phyloP scores from a whole-genome alignment of 352 stramenopile genomes.

The Phytopythium helicoides region DNA sequence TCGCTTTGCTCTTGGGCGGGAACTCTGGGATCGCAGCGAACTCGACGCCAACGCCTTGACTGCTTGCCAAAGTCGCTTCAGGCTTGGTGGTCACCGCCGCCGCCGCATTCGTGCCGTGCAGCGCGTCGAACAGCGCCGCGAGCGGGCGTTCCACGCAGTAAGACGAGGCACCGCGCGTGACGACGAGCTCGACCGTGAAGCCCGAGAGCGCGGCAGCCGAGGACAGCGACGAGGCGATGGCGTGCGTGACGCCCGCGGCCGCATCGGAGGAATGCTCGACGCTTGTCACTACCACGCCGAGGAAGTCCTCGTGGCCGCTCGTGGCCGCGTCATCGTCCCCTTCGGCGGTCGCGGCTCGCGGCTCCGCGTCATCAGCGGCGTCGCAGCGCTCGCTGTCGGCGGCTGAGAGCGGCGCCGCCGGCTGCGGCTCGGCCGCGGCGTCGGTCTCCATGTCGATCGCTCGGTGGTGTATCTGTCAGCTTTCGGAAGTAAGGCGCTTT shows the following conservation, averaged over 20 bases:
- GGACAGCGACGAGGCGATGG: constrained; percentile 35
- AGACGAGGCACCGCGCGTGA: constrained; percentile 44
- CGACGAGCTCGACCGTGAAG: constrained; percentile 61
- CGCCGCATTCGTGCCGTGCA: constrained; percentile 10
- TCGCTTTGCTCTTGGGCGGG: constrained; percentile 37
- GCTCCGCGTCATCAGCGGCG: too few species aligned
- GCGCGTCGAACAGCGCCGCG: constrained; percentile 31
- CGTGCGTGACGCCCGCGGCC: constrained; percentile 25
- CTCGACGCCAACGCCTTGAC: too few species aligned
- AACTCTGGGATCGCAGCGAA: constrained; percentile 65
- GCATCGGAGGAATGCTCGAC: constrained; percentile 30
- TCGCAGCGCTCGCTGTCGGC: neutral
- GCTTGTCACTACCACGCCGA: constrained; percentile 70
- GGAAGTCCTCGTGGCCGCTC: constrained; percentile 21
- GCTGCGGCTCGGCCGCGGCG: too few species aligned
- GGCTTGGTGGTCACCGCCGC: too few species aligned
- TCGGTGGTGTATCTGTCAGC: too few species aligned
- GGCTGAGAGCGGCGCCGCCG: too few species aligned
- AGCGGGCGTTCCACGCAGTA: constrained; percentile 57
- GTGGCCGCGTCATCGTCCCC: neutral
- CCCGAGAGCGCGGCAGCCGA: constrained; percentile 23
- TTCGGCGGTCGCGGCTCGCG: neutral
- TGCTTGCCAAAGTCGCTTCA: too few species aligned
- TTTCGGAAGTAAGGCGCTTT: too few species aligned
- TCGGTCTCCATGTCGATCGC: too few species aligned